Evolutionary conservation across 306 rosid genomes (phyloP), one percentile per base, ranked within the genome.

Genomic region (Trifolium pratense): DNA sequence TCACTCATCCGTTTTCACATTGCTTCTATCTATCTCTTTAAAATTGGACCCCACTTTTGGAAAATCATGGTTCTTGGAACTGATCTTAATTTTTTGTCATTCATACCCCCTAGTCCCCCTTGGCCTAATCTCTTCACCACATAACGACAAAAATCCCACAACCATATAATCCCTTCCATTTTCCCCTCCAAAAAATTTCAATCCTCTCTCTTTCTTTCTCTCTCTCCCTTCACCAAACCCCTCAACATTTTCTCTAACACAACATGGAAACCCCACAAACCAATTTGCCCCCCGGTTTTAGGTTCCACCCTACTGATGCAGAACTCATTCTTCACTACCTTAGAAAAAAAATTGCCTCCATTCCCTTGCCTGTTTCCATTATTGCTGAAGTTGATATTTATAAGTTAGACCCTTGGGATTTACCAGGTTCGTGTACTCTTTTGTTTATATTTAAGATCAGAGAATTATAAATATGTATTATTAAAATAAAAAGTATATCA

Each of bases 371-470:
- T 0, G 89, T 83, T 75, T 83, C 89, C 79, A 83, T 86, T 74
- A 86, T 86, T 62, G 89, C 89, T 1, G 89, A 86, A 63, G 89
- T 86, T 66, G 86, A 86, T 78, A 86, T 86, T 77, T 86, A 86
- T 69, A 86, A 86, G 75, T 61, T 74, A 20, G 87, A 86, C 78
- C 89, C 89, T 25, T 86, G 89, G 89, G 78, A 86, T 0, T 83
- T 86, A 56, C 89, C 89, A 75, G 87, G 89, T 79, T 73, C 2
- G 39, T 36, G 39, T 7, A 42, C 4, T 12, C 0, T 42, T 42
- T 12, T 42, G 5, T 42, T 40, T 40, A 40, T 42, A 42, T 42
- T 42, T 42, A 42, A 42, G 15, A 42, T 4, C 48, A 6, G 9
- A 36, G 39, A 36, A 36, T 36, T 36, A 36, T 0, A 1, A 34